Conservation (phyloP, 495 filamentous ascomycete genomes). For the Podospora bellae-mahoneyi region DNA sequence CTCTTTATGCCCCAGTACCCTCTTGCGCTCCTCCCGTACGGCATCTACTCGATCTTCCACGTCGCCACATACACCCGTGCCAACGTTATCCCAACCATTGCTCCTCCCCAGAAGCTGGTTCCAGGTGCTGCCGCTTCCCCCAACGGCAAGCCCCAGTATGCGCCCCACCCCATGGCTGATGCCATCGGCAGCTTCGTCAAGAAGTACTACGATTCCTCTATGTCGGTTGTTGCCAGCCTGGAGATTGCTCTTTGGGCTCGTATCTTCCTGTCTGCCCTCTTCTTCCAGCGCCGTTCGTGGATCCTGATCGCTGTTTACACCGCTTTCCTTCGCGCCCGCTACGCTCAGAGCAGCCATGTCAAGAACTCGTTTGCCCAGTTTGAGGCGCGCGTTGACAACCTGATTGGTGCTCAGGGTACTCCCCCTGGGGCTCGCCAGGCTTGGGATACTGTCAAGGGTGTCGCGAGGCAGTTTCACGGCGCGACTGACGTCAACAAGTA, state of each 20-base stretch:
- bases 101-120: conserved; percentile 41
- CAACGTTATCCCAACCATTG: conserved; percentile 65
- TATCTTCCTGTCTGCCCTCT: conserved; percentile 68
- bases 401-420: conserved; percentile 79
- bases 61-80: conserved; percentile 78
- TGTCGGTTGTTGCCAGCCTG: conserved; percentile 73
- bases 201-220: conserved; percentile 89
- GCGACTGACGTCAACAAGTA: conserved; percentile 74
- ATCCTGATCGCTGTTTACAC: conserved; percentile 81
- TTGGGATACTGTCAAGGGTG: conserved; percentile 79
- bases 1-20: conserved; percentile 85
- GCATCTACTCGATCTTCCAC: conserved; percentile 97
- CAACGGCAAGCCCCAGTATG: conserved; percentile 58
- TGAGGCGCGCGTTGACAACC: conserved; percentile 70
- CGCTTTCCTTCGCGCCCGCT: conserved; percentile 85
- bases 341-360: conserved; percentile 87
- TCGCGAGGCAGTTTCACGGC: conserved; percentile 68
- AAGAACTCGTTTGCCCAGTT: conserved; percentile 72
- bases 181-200: conserved; percentile 90
- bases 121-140: conserved; percentile 53
- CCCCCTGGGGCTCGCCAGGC: conserved; percentile 77
- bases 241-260: conserved; percentile 82
- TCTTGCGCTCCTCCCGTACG: conserved; percentile 87
- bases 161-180: conserved; percentile 67
- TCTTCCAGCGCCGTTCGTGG: conserved; percentile 89